Conservation (phyloP, 257 asterid genomes). For the Cynanchum wilfordii region DNA sequence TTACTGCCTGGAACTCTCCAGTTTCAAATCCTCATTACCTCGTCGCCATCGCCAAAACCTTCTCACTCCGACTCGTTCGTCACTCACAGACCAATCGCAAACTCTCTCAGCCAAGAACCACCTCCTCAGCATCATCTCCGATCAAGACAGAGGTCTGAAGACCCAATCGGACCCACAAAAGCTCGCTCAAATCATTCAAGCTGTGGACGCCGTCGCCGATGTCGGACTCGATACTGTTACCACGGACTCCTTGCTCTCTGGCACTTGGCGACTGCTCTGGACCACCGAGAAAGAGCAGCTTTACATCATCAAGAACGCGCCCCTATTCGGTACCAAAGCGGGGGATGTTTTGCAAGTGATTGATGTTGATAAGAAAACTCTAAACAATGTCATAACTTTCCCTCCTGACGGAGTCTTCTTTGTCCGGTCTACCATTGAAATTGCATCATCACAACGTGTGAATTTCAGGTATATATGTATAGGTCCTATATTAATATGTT, state of each 20-base stretch:
- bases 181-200: slow-evolving; percentile 55
- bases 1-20: slow-evolving; percentile 5
- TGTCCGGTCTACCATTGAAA: slow-evolving; percentile 73
- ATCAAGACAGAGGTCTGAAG: slow-evolving; percentile 79
- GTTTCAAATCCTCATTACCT: not conserved
- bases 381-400: slow-evolving; percentile 77
- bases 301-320: slow-evolving; percentile 58
- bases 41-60: slow-evolving; percentile 10
- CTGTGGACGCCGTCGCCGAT: slow-evolving; percentile 57
- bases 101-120: slow-evolving; percentile 54
- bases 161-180: slow-evolving; percentile 66
- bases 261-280: slow-evolving; percentile 94
- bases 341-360: slow-evolving; percentile 91
- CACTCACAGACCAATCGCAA: slow-evolving; percentile 52
- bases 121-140: slow-evolving; percentile 73
- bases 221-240: slow-evolving; percentile 54
- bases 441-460: slow-evolving; percentile 74
- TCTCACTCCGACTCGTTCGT: slow-evolving; percentile 37
- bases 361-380: slow-evolving; percentile 49
- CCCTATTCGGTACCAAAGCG: slow-evolving; percentile 63
- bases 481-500: not conserved
- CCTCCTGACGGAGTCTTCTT: slow-evolving; percentile 93
- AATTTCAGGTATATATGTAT: slow-evolving; percentile 49
- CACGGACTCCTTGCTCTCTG: slow-evolving; percentile 49
- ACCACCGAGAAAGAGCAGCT: slow-evolving; percentile 98